Evolutionary conservation across 1,284 basidiomycete species (phyloP).

Genomic region (Gymnopus androsaceus): DNA sequence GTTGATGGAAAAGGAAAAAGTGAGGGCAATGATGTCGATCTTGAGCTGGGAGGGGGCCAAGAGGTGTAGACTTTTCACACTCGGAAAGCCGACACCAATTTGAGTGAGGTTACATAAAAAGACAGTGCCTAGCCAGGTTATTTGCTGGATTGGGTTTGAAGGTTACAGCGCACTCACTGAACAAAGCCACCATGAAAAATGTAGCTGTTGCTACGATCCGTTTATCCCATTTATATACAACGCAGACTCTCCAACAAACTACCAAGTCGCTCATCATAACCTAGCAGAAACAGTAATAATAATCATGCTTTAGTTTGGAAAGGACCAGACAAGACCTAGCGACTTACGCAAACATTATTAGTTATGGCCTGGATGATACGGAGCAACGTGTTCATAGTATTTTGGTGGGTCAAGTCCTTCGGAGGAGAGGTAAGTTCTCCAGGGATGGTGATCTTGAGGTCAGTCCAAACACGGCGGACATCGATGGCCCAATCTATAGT

Average conservation of each 20-base stretch:
- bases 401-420: too few relatives aligned
- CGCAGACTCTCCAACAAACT: constrained; percentile 17
- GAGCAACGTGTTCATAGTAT: constrained; percentile 11
- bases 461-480: too few relatives aligned
- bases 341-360: constrained; percentile 16
- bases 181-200: neutral
- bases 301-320: too few relatives aligned
- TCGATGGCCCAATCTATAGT: too few relatives aligned
- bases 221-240: constrained; percentile 6
- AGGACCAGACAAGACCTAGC: too few relatives aligned
- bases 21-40: constrained; percentile 13
- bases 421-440: too few relatives aligned
- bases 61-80: constrained; percentile 4
- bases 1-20: constrained; percentile 11
- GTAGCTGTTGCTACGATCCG: constrained; percentile 5
- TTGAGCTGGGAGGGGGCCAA: constrained; percentile 6
- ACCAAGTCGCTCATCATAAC: constrained; percentile 15
- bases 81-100: constrained; percentile 15
- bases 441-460: too few relatives aligned
- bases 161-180: constrained; percentile 3
- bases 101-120: constrained; percentile 17
- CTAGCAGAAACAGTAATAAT: constrained; percentile 7
- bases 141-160: neutral
- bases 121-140: neutral
- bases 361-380: constrained; percentile 11